Evolutionary conservation across 2,329 filamentous ascomycete species (phyloP), one percentile per base, ranked within the genome.

Genomic region (Monosporascus ibericus): DNA sequence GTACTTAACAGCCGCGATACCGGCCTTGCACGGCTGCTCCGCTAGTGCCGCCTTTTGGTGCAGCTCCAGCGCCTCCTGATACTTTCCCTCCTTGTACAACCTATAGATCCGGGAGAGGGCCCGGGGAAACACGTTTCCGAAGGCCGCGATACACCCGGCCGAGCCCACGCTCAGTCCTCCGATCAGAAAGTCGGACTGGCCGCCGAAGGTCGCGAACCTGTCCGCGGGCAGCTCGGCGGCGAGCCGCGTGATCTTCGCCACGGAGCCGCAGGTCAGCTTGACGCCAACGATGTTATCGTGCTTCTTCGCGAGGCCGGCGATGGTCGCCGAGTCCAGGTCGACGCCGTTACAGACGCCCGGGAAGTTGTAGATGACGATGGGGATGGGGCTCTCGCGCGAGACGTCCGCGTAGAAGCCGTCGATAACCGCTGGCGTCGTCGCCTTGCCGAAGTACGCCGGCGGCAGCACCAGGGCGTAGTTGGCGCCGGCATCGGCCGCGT

Each of bases 181-280:
- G 48, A 87, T 71, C 24, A 90, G 68, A 65, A 88, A 90, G 62
- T 91, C 87, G 2, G 81, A 82, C 70, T 90, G 86, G 0, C 88
- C 88, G 1, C 85, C 86, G 61, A 82, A 90, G 1, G 83, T 80
- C 1, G 85, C 80, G 63, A 91, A 91, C 11, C 75, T 67, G 2
- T 79, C 73, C 0, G 77, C 67, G 0, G 75, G 67, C 53, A 87
- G 70, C 18, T 71, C 70, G 36, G 75, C 77, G 1, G 77, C 71
- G 3, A 84, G 67, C 3, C 81, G 74, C 15, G 79, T 79, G 58
- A 82, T 80, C 68, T 85, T 85, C 38, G 77, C 81, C 20, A 84
- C 80, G 40, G 76, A 78, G 1, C 74, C 84, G 67, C 84, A 87
- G 14, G 84, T 87, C 55, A 87, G 70, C 64, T 86, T 86, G 18